Conservation (phyloP, 1,284 basidiomycete genomes). For the Pholiota adiposa region DNA sequence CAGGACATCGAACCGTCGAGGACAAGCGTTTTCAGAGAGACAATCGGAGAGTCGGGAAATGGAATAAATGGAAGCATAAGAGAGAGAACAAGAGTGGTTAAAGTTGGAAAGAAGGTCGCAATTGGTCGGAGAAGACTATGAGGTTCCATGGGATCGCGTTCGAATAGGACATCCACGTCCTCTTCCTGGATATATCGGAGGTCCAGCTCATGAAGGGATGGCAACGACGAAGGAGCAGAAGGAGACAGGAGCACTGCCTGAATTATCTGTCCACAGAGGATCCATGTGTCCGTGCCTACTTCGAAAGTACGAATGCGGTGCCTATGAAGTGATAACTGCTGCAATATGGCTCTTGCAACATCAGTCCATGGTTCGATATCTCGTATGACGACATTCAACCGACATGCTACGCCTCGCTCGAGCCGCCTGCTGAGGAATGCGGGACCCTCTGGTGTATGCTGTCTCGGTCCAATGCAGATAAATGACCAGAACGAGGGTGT, state of each 20-base stretch:
- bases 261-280: not conserved
- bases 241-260: not conserved
- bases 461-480: not conserved
- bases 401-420: not conserved
- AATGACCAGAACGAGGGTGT: slow-evolving; percentile 1
- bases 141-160: not conserved
- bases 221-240: not conserved
- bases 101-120: not conserved
- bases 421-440: not conserved
- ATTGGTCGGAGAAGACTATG: not conserved
- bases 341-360: too few relatives aligned
- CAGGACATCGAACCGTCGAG: slow-evolving; percentile 1
- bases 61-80: not conserved
- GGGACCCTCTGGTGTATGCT: not conserved
- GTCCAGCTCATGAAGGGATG: not conserved
- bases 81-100: slow-evolving; percentile 1
- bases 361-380: not conserved
- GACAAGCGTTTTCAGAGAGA: not conserved
- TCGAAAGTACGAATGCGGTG: not conserved
- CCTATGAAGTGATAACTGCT: not conserved
- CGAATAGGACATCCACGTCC: not conserved
- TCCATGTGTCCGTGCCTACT: not conserved
- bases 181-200: not conserved
- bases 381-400: not conserved
- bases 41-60: not conserved